Conservation (phyloP, 371 early-diverging fungal species). For the Rhizopus arrhizus region DNA sequence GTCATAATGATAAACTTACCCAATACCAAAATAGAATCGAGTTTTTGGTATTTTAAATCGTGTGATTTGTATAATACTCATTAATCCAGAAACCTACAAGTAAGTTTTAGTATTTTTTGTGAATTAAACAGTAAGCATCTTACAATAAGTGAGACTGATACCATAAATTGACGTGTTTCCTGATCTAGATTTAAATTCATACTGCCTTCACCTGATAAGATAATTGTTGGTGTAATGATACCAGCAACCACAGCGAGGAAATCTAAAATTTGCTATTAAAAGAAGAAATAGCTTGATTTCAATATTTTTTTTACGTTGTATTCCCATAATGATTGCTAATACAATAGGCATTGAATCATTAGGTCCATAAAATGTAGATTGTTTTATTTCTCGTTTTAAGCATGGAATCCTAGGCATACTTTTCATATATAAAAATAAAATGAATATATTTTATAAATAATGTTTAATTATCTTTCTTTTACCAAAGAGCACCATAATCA, state of each 20-base stretch:
- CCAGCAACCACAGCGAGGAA: conserved; percentile 56
- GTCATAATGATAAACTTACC: not conserved
- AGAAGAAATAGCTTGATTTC: not conserved
- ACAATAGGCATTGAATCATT: conserved; percentile 36
- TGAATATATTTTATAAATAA: not conserved
- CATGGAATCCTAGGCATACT: conserved; percentile 39
- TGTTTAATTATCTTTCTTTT: conserved; percentile 1
- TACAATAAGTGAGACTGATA: conserved; percentile 54
- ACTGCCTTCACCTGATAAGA: conserved; percentile 52
- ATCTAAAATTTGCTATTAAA: conserved; percentile 17
- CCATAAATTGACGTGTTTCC: conserved; percentile 52
- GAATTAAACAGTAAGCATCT: not conserved
- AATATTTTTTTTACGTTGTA: conserved; percentile 26
- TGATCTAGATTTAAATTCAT: conserved; percentile 50
- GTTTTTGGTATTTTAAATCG: conserved; percentile 52
- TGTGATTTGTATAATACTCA: conserved; percentile 54
- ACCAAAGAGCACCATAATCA: conserved; percentile 40
- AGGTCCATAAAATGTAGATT: conserved; percentile 37
- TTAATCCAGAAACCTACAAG: conserved; percentile 23
- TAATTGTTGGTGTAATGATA: conserved; percentile 52
- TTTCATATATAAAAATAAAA: not conserved
- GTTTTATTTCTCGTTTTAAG: conserved; percentile 10
- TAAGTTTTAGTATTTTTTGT: too few species aligned
- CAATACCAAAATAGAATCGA: conserved; percentile 45
- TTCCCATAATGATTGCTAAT: conserved; percentile 36